Percentiles rank a stretch among this genome's conserved stretches.
Conservation (phyloP, 139 green algal genomes). For the Chlamydomonas sp. region DNA sequence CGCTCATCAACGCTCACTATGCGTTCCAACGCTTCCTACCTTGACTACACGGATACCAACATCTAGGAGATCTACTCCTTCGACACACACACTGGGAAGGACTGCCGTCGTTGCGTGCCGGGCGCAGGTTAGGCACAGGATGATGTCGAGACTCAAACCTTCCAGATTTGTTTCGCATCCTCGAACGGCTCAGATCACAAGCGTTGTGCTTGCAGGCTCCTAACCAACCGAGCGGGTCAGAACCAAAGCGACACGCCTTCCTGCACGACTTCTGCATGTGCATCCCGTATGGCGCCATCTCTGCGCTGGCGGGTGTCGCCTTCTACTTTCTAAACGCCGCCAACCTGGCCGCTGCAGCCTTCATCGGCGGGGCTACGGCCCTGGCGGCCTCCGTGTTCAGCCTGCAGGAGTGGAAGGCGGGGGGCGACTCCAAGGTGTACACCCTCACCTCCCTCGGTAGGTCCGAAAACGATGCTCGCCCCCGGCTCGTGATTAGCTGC, state of each 20-base stretch:
- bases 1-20: too few relatives aligned
- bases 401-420: slow-evolving; percentile 63
- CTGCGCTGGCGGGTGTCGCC: slow-evolving; percentile 61
- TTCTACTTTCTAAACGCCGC: slow-evolving; percentile 45
- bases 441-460: slow-evolving; percentile 60
- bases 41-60: too few relatives aligned
- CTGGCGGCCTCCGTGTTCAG: slow-evolving; percentile 53
- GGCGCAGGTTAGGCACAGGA: too few relatives aligned
- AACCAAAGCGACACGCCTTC: slow-evolving; percentile 56
- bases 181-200: too few relatives aligned
- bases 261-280: slow-evolving; percentile 92
- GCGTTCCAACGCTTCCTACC: too few relatives aligned
- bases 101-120: too few relatives aligned
- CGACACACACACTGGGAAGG: too few relatives aligned
- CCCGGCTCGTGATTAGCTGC: background rate
- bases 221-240: background rate
- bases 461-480: background rate
- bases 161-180: too few relatives aligned
- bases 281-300: slow-evolving; percentile 76
- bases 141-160: too few relatives aligned
- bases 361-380: slow-evolving; percentile 30
- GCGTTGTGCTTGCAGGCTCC: too few relatives aligned
- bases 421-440: slow-evolving; percentile 46
- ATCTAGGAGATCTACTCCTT: too few relatives aligned
- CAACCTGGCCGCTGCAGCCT: slow-evolving; percentile 34